A percentile compares a stretch with the other conserved stretches of the same genome.
Conservation (phyloP, 1,139 yeast species). For the Hansenula sp. region DNA sequence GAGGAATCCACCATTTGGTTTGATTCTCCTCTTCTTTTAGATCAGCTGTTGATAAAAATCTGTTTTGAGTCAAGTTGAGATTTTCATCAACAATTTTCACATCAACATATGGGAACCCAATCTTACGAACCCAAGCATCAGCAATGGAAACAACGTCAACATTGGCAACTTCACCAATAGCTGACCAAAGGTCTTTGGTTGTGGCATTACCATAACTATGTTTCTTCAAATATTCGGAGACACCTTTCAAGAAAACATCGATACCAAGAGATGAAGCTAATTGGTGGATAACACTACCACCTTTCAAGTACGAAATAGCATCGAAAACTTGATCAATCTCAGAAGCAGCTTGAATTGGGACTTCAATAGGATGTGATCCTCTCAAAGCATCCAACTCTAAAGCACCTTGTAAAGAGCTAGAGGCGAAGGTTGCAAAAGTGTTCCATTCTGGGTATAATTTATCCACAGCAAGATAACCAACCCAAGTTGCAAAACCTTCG, state of each 20-base stretch:
- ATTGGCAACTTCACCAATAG: constrained; percentile 51
- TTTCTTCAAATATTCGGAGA: constrained; percentile 62
- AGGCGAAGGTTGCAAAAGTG: constrained; percentile 71
- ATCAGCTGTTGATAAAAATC: constrained; percentile 56
- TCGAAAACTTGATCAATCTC: constrained; percentile 88
- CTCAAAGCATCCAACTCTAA: constrained; percentile 69
- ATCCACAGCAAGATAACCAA: constrained; percentile 78
- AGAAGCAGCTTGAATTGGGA: constrained; percentile 74
- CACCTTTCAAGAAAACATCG: constrained; percentile 73
- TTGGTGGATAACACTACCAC: constrained; percentile 77
- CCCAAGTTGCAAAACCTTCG: constrained; percentile 93
- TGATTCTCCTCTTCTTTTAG: constrained; percentile 40
- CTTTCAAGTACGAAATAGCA: constrained; percentile 79
- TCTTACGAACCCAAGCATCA: constrained; percentile 58
- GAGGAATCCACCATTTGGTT: constrained; percentile 75
- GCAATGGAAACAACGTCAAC: constrained; percentile 49
- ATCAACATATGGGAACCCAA: constrained; percentile 60
- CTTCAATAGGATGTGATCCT: constrained; percentile 84
- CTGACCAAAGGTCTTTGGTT: constrained; percentile 55
- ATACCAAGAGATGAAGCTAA: constrained; percentile 72
- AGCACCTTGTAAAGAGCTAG: constrained; percentile 67
- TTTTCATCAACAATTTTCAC: constrained; percentile 31
- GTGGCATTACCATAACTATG: constrained; percentile 63
- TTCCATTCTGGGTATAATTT: constrained; percentile 82
- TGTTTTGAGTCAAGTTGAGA: constrained; percentile 43